phyloP scores from a whole-genome alignment of 2,329 filamentous ascomycete genomes.

The Drechslerella dactyloides region DNA sequence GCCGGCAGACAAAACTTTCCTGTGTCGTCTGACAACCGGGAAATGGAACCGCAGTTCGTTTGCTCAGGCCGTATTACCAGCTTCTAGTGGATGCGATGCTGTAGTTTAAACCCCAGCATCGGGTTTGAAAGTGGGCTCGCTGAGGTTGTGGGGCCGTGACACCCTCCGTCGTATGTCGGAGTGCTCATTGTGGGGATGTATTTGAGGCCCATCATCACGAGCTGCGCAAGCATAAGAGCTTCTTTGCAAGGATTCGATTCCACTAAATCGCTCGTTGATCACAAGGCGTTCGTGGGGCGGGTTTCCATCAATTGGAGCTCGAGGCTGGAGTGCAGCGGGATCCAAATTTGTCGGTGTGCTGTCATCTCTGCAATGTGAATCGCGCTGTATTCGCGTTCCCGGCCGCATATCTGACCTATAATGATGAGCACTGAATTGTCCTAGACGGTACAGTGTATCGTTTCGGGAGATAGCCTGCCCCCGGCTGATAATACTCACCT shows the following conservation, averaged over 20 bases:
- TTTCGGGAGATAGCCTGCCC: background rate
- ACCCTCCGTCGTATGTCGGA: slow-evolving; percentile 2
- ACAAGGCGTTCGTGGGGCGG: background rate
- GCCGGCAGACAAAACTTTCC: background rate
- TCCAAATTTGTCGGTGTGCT: background rate
- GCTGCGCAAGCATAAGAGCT: background rate
- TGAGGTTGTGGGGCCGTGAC: slow-evolving; percentile 5
- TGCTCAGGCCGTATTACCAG: background rate
- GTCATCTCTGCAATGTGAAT: background rate
- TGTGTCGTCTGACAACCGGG: background rate
- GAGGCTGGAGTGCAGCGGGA: background rate
- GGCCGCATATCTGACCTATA: background rate
- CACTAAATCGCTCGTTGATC: background rate
- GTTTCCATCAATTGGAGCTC: background rate
- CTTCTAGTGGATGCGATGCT: background rate
- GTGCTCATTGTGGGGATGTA: background rate
- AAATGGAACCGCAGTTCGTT: background rate
- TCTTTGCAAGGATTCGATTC: background rate
- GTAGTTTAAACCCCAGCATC: background rate
- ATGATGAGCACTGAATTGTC: background rate
- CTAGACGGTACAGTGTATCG: slow-evolving; percentile 1
- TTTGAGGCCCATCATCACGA: slow-evolving; percentile 2
- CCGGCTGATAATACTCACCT: background rate
- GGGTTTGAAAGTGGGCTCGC: background rate
- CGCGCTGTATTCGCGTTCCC: background rate